Evolutionary conservation across 208 protist species (phyloP).

Genomic region (Crithidia mellificae): DNA sequence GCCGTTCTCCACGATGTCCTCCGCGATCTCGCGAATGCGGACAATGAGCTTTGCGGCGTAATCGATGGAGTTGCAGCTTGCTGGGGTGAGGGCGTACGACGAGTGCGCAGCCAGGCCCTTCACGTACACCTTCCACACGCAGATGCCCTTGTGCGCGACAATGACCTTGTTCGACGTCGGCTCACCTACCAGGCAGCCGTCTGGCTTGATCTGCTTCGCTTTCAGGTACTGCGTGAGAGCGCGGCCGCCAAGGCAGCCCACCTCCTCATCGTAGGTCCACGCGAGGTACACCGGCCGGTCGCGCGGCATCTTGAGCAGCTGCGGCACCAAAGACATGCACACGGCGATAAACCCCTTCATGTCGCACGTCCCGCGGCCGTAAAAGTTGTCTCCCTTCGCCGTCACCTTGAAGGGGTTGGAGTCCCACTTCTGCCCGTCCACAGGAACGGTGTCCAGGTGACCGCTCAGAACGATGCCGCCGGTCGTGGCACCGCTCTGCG

Average conservation of each 20-base stretch:
- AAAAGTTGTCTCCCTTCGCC: conserved; percentile 37
- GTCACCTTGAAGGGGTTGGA: conserved; percentile 45
- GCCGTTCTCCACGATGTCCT: conserved; percentile 33
- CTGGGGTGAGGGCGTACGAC: conserved; percentile 42
- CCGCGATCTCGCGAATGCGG: conserved; percentile 49
- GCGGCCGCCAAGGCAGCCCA: conserved; percentile 48
- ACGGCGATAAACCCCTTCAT: conserved; percentile 67
- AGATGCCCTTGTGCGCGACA: conserved; percentile 58
- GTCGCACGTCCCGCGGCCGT: conserved; percentile 58
- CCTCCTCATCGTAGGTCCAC: conserved; percentile 54
- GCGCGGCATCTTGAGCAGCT: conserved; percentile 47
- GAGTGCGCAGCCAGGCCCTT: conserved; percentile 44
- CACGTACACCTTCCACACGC: conserved; percentile 33
- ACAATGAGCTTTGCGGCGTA: conserved; percentile 54
- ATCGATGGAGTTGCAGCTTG: conserved; percentile 56
- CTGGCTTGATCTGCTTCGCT: conserved; percentile 34
- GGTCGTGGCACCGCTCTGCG: conserved; percentile 27
- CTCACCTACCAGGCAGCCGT: conserved; percentile 65
- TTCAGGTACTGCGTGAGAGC: conserved; percentile 44
- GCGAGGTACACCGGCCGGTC: conserved; percentile 50
- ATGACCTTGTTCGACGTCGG: conserved; percentile 61
- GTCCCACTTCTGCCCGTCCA: conserved; percentile 60
- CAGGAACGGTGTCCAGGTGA: conserved; percentile 52
- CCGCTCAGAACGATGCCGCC: conserved; percentile 61
- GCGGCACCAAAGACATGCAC: conserved; percentile 48